Conservation (phyloP, 2,329 filamentous ascomycete species). For the Venturia nashicola region DNA sequence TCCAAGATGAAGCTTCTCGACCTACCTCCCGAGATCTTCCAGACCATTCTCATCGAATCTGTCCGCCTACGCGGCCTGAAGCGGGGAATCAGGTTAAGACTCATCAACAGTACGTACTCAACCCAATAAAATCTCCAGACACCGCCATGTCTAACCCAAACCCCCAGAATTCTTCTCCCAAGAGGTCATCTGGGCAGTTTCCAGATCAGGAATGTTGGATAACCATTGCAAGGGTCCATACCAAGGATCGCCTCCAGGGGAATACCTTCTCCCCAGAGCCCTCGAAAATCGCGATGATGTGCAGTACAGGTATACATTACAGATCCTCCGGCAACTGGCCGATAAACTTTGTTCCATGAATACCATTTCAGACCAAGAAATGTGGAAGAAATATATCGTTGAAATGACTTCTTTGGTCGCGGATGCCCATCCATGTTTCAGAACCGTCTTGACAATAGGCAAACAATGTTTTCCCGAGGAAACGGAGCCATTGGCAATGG, state of each 20-base stretch:
- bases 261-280: not conserved
- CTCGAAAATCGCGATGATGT: not conserved
- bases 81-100: not conserved
- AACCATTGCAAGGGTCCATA: not conserved
- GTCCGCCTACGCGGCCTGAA: not conserved
- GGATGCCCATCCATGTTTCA: not conserved
- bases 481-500: not conserved
- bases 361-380: not conserved
- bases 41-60: not conserved
- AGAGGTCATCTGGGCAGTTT: constrained; percentile 1
- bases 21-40: constrained; percentile 2
- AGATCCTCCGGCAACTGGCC: not conserved
- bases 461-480: not conserved
- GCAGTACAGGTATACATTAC: not conserved
- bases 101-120: constrained; percentile 1
- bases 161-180: not conserved
- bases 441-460: not conserved
- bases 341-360: not conserved
- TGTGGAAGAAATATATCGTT: not conserved
- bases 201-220: not conserved
- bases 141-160: not conserved
- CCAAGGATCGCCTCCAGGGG: not conserved
- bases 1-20: constrained; percentile 3
- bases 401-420: not conserved
- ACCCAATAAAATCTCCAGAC: not conserved